Evolutionary conservation across 805 yeast genomes (phyloP).

Genomic region (Metschnikowia orientalis): DNA sequence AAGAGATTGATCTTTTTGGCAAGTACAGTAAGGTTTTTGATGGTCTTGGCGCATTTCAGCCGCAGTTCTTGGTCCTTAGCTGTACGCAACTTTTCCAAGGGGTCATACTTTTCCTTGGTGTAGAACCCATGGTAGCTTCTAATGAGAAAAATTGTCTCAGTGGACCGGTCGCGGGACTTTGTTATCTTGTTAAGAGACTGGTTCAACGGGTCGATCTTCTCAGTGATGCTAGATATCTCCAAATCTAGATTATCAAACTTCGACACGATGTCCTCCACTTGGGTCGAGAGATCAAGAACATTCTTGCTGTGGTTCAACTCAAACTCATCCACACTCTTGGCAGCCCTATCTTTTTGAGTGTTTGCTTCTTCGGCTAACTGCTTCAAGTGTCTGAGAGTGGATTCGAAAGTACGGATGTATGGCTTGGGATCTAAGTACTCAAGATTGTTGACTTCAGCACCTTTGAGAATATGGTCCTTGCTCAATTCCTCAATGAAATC

Average conservation of each 20-base stretch:
- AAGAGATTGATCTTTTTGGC: slow-evolving; percentile 54
- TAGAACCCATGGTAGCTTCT: slow-evolving; percentile 74
- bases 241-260: slow-evolving; percentile 49
- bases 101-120: slow-evolving; percentile 49
- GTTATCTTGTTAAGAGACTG: slow-evolving; percentile 64
- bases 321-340: slow-evolving; percentile 51
- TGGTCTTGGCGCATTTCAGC: slow-evolving; percentile 63
- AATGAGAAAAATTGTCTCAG: slow-evolving; percentile 66
- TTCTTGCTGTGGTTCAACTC: slow-evolving; percentile 67
- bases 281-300: slow-evolving; percentile 50
- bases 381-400: slow-evolving; percentile 69
- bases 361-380: slow-evolving; percentile 55
- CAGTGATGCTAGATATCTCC: slow-evolving; percentile 52
- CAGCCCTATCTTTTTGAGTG: slow-evolving; percentile 47
- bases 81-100: slow-evolving; percentile 56
- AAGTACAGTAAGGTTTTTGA: slow-evolving; percentile 59
- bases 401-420: slow-evolving; percentile 87
- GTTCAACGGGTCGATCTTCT: slow-evolving; percentile 64
- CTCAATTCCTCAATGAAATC: slow-evolving; percentile 80
- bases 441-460: slow-evolving; percentile 46
- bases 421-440: slow-evolving; percentile 85
- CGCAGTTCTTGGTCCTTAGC: slow-evolving; percentile 46
- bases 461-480: slow-evolving; percentile 55
- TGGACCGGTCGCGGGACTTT: slow-evolving; percentile 67
- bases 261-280: slow-evolving; percentile 42